Percentiles rank a stretch among this genome's conserved stretches.
Conservation (phyloP, 2,329 filamentous ascomycete genomes). For the Talaromyces sp. region DNA sequence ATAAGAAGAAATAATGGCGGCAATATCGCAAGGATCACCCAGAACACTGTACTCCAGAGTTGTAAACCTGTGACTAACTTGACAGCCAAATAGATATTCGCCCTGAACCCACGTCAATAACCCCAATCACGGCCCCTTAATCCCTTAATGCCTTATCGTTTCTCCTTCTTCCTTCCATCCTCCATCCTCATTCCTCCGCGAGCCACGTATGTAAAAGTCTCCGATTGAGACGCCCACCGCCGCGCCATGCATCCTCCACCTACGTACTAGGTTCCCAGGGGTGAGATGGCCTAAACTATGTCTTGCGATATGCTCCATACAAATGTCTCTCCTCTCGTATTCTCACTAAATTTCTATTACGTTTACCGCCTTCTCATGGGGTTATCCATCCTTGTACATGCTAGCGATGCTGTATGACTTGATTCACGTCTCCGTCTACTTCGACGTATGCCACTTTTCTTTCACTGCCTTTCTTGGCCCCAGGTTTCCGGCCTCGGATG, state of each 20-base stretch:
- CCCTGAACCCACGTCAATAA: too few species aligned
- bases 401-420: not conserved
- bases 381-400: not conserved
- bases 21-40: not conserved
- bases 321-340: too few species aligned
- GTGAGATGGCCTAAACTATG: not conserved
- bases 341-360: not conserved
- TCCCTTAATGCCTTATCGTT: too few species aligned
- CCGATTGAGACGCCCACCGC: not conserved
- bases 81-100: too few species aligned
- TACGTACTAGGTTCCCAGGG: conserved; percentile 1
- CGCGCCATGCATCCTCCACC: not conserved
- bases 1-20: not conserved
- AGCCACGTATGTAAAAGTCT: not conserved
- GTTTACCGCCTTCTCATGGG: not conserved
- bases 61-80: too few species aligned
- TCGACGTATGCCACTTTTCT: not conserved
- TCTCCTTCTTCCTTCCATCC: not conserved
- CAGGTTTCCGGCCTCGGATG: not conserved
- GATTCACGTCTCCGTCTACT: not conserved
- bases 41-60: too few species aligned
- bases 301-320: not conserved
- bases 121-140: not conserved
- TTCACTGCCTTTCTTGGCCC: too few species aligned
- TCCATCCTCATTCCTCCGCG: not conserved